phyloP scores from a whole-genome alignment of 2,329 filamentous ascomycete genomes.

The Aspergillus sp. region DNA sequence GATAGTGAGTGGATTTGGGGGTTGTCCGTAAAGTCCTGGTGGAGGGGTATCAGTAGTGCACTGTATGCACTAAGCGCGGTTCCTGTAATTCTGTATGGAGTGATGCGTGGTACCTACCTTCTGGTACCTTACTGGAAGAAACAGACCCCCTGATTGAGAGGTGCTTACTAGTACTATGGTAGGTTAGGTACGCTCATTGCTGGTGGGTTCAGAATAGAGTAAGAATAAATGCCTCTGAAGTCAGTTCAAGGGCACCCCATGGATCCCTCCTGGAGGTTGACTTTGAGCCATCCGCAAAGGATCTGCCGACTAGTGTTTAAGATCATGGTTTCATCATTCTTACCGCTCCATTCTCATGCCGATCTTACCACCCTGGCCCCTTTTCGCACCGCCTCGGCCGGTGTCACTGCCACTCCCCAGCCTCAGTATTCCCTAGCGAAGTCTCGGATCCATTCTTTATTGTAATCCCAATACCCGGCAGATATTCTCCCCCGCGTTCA shows the following conservation, averaged over 20 bases:
- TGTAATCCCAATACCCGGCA: not conserved
- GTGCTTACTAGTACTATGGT: too few relatives aligned
- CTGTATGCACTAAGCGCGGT: too few relatives aligned
- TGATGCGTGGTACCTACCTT: too few relatives aligned
- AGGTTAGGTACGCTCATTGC: too few relatives aligned
- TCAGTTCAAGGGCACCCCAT: too few relatives aligned
- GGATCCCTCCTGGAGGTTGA: not conserved
- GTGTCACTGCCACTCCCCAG: conserved; percentile 31
- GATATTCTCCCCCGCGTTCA: conserved; percentile 11
- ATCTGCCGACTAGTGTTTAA: conserved; percentile 17
- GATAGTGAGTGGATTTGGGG: too few relatives aligned
- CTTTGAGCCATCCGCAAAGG: conserved; percentile 4
- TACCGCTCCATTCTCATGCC: conserved; percentile 19
- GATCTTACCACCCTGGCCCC: conserved; percentile 21
- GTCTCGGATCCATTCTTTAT: not conserved
- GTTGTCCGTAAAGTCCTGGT: not conserved
- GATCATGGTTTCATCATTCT: conserved; percentile 19
- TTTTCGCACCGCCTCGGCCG: conserved; percentile 26
- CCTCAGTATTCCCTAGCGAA: conserved; percentile 17
- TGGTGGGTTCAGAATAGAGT: too few relatives aligned
- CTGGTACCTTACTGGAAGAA: too few relatives aligned
- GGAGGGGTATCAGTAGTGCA: not conserved
- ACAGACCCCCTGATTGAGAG: too few relatives aligned
- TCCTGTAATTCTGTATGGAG: too few relatives aligned
- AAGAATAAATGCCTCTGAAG: not conserved